phyloP scores from a whole-genome alignment of 345 rosid genomes.

The Noccaea bulbosa region DNA sequence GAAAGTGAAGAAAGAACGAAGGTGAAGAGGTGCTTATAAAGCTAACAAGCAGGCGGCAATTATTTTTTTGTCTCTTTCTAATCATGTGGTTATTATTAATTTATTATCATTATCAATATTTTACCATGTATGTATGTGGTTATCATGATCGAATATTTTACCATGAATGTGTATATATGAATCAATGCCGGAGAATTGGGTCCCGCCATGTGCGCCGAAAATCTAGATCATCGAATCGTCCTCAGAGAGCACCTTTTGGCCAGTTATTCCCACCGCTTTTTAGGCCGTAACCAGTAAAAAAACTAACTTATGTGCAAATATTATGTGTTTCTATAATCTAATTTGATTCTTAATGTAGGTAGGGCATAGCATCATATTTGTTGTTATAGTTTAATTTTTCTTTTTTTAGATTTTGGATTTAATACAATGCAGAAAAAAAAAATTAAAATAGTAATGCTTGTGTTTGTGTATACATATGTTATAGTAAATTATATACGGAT shows the following conservation, averaged over 20 bases:
- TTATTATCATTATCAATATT: too few species aligned
- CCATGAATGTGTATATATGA: not conserved
- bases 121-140: slow-evolving; percentile 11
- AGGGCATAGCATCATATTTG: not conserved
- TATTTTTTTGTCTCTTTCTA: slow-evolving; percentile 37
- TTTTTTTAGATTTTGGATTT: too few species aligned
- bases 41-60: slow-evolving; percentile 26
- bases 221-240: slow-evolving; percentile 39
- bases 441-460: not conserved
- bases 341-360: too few species aligned
- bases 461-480: slow-evolving; percentile 2
- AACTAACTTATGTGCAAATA: too few species aligned
- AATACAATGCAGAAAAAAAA: too few species aligned
- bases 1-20: slow-evolving; percentile 35
- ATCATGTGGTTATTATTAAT: slow-evolving; percentile 31
- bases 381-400: not conserved
- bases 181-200: not conserved
- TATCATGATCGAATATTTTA: not conserved
- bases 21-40: slow-evolving; percentile 42
- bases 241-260: slow-evolving; percentile 21
- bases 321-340: too few species aligned
- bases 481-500: slow-evolving; percentile 1
- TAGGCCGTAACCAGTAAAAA: not conserved
- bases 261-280: slow-evolving; percentile 38
- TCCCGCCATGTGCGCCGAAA: slow-evolving; percentile 42